Base-by-base conservation (phyloP, 2,329 filamentous ascomycete genomes). In the Elsinoe ampelina region DNA sequence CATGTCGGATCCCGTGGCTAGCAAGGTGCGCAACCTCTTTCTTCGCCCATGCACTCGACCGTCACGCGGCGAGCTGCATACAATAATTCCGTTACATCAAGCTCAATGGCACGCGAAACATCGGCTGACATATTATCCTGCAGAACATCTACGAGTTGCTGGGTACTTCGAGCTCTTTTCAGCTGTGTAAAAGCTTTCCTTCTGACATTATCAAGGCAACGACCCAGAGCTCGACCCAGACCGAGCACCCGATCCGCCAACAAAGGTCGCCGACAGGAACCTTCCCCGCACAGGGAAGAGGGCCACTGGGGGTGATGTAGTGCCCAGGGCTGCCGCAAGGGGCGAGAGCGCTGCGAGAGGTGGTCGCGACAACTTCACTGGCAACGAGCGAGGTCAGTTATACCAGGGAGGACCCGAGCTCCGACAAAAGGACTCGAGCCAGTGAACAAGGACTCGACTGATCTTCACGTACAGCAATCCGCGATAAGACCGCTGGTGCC, bases 91-190 rank as follows among this genome's bases (percentile, higher is more conserved):
- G 17, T 20, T 11, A 39, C 32, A 36, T 34, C 13, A 52, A 32
- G 26, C 34, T 52, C 48, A 52, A 52, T 52, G n/a, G 15, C 5
- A 22, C 20, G 48, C 35, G 32, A 26, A 26, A 36, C 32, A 39
- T 39, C 13, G 30, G 48, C 48, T 52, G 48, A 52, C 48, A 22
- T 26, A 15, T 4, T 26, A 22, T 10, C 32, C 5, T 63, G 65
- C 69, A 97, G 93, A 98, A 98, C 83, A 85, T 88, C 72, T 97
- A 88, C 83, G 92, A 93, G 83, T 86, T 95, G 80, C 89, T 98
- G 82, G 92, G 93, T 97, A 95, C 54, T 57, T 45, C 57, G 15
- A 50, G 38, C 36, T 50, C 26, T 50, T 34, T 35, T 2, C 26
- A 35, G 45, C 48, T 26, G 32, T 54, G 20, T 22, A 12, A 65